Base-by-base conservation (phyloP, 306 rosid genomes). In the Corylus americana region DNA sequence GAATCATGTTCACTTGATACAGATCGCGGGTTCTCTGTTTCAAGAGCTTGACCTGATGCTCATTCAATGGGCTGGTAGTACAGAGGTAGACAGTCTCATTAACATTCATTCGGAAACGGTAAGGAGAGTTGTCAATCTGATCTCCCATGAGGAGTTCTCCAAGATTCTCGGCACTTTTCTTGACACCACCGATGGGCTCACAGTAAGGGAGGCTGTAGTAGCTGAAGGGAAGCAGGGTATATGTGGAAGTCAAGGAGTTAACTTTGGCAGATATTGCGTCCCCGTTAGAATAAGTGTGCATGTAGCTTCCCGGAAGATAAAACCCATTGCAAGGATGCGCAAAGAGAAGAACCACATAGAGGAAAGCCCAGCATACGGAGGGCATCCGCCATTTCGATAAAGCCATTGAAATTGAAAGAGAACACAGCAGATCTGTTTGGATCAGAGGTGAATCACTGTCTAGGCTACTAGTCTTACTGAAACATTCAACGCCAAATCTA, bases 111-210 rank as follows among this genome's bases (percentile, higher is more conserved):
- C 53, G 89, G 45, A 92, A 92, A 16, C 86, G 92, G 61, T 94
- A 94, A 1, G 95, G 91, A 5, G 97, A 92, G 85, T 86, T 92
- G 72, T 94, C 92, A 1, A 94, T 94, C 84, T 91, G 97, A 87
- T 94, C 97, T 64, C 98, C 98, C 97, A 82, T 88, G 39, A 94
- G 97, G 11, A 94, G 89, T 31, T 94, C 97, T 25, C 97, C 97
- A 3, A 94, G 97, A 91, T 94, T 94, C 90, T 94, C 97, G 0
- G 97, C 97, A 48, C 94, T 92, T 44, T 94, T 91, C 93, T 92
- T 94, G 44, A 92, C 20, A 37, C 97, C 94, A 1, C 73, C 86
- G 1, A 9, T 54, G 50, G 97, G 97, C 58, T 79, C 0, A 80
- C 97, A 94, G 73, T 92, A 94, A 25, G 98, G 98, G 57, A 94